A percentile compares a stretch with the other conserved stretches of the same genome.
Conservation (phyloP, 2,329 filamentous ascomycete genomes). For the Aspergillus uvarum region DNA sequence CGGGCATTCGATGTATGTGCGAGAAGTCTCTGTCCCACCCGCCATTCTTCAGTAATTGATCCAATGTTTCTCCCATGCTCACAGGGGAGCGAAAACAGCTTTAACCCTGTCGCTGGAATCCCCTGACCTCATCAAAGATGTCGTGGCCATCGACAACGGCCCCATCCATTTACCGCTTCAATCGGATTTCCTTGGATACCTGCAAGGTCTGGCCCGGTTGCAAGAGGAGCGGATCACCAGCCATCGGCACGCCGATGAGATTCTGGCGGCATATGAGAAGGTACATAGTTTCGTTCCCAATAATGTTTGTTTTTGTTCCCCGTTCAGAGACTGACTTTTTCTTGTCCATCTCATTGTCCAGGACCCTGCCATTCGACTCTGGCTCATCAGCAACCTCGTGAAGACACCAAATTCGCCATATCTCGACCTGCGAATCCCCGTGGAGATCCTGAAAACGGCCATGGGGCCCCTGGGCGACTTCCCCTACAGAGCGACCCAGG, state of each 20-base stretch:
- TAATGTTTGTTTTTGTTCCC: no score
- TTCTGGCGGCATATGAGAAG: constrained; percentile 4
- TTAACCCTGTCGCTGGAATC: constrained; percentile 22
- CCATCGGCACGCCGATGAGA: constrained; percentile 6
- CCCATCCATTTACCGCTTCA: constrained; percentile 20
- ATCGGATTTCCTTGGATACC: constrained; percentile 52
- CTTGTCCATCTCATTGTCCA: background rate
- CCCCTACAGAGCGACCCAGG: no score
- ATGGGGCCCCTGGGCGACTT: no score
- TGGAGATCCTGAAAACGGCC: no score
- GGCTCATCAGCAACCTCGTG: constrained; percentile 8
- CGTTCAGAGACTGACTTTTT: no score
- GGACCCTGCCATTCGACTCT: constrained; percentile 1
- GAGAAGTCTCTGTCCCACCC: background rate
- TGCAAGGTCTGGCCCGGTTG: constrained; percentile 34
- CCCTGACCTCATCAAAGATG: constrained; percentile 18
- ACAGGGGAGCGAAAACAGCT: constrained; percentile 20
- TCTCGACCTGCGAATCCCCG: no score
- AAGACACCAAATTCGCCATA: no score
- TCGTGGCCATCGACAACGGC: constrained; percentile 26
- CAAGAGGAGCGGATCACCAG: background rate
- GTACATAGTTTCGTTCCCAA: background rate
- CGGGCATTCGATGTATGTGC: constrained; percentile 11
- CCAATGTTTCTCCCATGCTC: background rate
- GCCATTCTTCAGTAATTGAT: no score